Base-by-base conservation (phyloP, 768 basidiomycete species). In the Polyporus arcularius region DNA sequence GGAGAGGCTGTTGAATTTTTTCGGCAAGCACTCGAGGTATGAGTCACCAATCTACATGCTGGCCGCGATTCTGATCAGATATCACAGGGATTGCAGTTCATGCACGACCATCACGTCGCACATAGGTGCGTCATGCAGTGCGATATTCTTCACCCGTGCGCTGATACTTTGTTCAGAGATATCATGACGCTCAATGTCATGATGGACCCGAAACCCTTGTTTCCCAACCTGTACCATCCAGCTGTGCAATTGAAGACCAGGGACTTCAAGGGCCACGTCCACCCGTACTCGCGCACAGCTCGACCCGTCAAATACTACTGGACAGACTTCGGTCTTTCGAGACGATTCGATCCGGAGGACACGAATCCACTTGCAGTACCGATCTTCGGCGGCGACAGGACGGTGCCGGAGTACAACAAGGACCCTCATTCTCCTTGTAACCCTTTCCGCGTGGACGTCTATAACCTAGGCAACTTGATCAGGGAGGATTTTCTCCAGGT, bases 51-150 rank as follows among this genome's bases (percentile, higher is more conserved):
- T 14, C 12, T 21, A 7, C 43, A 1, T 46, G 46, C 1, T 7
- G 21, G n/a, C n/a, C 26, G 49, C 30, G 4, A 21, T 26, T 26
- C n/a, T 3, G 31, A 21, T 2, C 6, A 8, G 42, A 18, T 39
- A 15, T n/a, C 32, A 3, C 40, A 77, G 76, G 75, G 76, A 0
- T 55, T 79, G 2, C 62, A 70, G 48, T 78, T 77, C 59, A 74
- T 79, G 67, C 79, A 80, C 58, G 56, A 65, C 1, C 67, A 77
- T 32, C 64, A 67, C 16, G 65, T 78, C 1, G 78, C 77, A 9
- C 79, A 79, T 54, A 55, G 74, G 78, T 78, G 26, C 7, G 6
- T 5, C 4, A 12, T 50, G 35, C 21, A 50, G 26, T 45, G 26
- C 11, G 31, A 31, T 2, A 12, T 11, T 7, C 35, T 11, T 35